Evolutionary conservation across 208 protist genomes (phyloP).

Genomic region (Acanthamoeba castellanii): DNA sequence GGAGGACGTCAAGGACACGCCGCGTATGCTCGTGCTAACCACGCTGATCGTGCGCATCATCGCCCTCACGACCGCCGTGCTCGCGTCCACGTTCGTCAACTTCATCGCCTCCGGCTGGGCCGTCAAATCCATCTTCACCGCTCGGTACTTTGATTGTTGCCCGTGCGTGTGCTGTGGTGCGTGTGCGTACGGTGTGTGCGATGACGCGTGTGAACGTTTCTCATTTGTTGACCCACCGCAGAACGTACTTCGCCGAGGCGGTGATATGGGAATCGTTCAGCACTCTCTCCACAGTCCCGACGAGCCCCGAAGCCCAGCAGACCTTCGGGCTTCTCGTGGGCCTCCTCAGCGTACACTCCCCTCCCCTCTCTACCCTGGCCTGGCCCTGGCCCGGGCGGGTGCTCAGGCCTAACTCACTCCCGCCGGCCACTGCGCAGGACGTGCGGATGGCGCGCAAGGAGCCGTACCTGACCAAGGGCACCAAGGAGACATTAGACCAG

Average conservation of each 20-base stretch:
- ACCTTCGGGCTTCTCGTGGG: neutral
- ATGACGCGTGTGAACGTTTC: neutral
- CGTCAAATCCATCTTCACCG: slow-evolving; percentile 42
- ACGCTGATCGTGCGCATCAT: slow-evolving; percentile 27
- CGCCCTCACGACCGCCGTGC: slow-evolving; percentile 6
- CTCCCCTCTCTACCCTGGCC: neutral
- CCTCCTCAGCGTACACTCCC: neutral
- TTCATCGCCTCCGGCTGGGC: slow-evolving; percentile 26
- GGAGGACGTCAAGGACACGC: neutral
- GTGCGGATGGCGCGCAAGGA: neutral
- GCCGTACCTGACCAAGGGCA: slow-evolving; percentile 26
- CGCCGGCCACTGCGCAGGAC: neutral
- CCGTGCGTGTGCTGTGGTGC: neutral
- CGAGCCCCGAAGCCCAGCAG: slow-evolving; percentile 8
- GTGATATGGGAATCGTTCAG: slow-evolving; percentile 10
- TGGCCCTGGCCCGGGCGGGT: too few species aligned
- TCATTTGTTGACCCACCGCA: neutral
- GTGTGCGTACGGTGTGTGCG: neutral
- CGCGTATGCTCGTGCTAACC: neutral
- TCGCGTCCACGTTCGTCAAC: neutral
- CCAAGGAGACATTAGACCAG: neutral
- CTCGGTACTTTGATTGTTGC: neutral
- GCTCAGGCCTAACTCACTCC: neutral
- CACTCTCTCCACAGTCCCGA: neutral
- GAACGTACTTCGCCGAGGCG: neutral